Percentiles rank a stretch among this genome's conserved stretches.
phyloP scores from a whole-genome alignment of 73 alveolate genomes.

The Durusdinium trenchii region DNA sequence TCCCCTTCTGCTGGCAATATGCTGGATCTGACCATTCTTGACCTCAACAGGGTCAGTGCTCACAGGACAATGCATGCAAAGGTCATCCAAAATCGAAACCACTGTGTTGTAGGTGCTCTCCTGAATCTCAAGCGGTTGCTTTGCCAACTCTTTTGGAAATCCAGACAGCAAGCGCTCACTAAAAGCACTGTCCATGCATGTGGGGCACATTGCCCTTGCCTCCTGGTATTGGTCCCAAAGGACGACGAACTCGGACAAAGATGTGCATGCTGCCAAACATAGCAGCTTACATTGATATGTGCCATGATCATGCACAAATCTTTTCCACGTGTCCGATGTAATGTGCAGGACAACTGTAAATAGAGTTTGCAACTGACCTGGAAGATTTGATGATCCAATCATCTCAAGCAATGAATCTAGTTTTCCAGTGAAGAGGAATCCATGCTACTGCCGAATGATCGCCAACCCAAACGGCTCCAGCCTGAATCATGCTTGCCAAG shows the following conservation, averaged over 20 bases:
- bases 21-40: background rate
- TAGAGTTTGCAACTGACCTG: background rate
- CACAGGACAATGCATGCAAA: background rate
- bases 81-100: background rate
- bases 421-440: background rate
- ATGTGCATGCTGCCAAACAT: background rate
- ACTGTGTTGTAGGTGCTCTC: background rate
- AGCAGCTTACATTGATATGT: background rate
- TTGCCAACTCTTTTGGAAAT: background rate
- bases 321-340: background rate
- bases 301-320: background rate
- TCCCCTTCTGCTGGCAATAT: background rate
- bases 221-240: background rate
- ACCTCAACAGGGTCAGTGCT: background rate
- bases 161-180: background rate
- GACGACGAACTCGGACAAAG: background rate
- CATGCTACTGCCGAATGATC: background rate
- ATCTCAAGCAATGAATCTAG: no score
- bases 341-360: background rate
- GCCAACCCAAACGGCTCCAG: background rate
- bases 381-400: background rate
- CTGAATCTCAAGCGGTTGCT: background rate
- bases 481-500: background rate
- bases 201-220: background rate
- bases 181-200: background rate